phyloP scores from a whole-genome alignment of 1,139 yeast species.

The Pichia sp. region DNA sequence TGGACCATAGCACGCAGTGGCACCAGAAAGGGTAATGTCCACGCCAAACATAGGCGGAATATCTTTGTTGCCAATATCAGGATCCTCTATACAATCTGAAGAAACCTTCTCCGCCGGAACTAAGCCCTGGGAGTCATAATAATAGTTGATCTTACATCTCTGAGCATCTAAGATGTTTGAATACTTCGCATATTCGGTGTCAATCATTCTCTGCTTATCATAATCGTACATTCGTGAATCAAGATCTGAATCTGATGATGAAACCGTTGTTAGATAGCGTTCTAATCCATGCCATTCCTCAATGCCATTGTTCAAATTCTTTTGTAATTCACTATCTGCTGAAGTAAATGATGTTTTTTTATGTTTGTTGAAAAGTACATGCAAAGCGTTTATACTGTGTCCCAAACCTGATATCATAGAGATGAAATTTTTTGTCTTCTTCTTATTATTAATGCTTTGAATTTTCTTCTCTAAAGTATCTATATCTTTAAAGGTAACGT shows the following conservation, averaged over 20 bases:
- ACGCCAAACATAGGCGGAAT: constrained; percentile 64
- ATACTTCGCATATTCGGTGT: constrained; percentile 76
- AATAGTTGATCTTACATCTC: constrained; percentile 50
- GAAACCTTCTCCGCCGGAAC: constrained; percentile 37
- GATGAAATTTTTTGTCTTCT: constrained; percentile 8
- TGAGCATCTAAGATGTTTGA: constrained; percentile 70
- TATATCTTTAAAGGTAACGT: constrained; percentile 48
- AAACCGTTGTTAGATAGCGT: constrained; percentile 25
- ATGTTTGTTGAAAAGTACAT: constrained; percentile 1
- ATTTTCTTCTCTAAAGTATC: constrained; percentile 14
- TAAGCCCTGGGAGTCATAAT: constrained; percentile 66
- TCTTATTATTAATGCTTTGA: constrained; percentile 1
- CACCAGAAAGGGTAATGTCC: constrained; percentile 53
- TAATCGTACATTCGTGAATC: constrained; percentile 9
- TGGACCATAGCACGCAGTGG: constrained; percentile 83
- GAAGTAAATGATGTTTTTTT: constrained; percentile 11
- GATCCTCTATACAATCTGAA: constrained; percentile 27
- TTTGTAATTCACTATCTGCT: not conserved
- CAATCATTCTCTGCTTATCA: constrained; percentile 7
- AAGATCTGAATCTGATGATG: constrained; percentile 3
- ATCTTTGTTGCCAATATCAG: constrained; percentile 53
- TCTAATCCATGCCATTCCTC: constrained; percentile 34
- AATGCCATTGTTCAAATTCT: constrained; percentile 14
- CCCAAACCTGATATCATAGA: constrained; percentile 12
- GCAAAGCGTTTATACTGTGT: constrained; percentile 4